A percentile compares a stretch with the other conserved stretches of the same genome.
phyloP scores from a whole-genome alignment of 1,284 basidiomycete species.

The Cystobasidiaceae sp. region DNA sequence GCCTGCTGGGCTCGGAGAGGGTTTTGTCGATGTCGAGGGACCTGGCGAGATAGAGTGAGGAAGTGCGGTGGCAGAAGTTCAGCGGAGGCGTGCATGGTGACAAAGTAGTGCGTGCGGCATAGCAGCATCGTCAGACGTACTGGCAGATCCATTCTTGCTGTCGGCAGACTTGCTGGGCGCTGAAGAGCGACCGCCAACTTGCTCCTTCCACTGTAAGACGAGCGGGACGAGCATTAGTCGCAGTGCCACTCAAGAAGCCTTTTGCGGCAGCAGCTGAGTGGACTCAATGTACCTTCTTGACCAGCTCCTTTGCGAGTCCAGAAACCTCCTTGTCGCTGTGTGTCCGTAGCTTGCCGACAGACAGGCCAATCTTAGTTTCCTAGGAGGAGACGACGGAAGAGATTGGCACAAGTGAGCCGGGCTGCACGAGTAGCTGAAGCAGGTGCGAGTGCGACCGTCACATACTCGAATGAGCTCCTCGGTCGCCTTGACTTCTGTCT shows the following conservation, averaged over 20 bases:
- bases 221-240: too few relatives aligned
- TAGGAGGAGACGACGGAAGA: slow-evolving; percentile 46
- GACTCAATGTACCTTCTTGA: slow-evolving; percentile 58
- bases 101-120: too few relatives aligned
- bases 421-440: not conserved
- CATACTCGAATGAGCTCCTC: slow-evolving; percentile 81
- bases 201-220: slow-evolving; percentile 66
- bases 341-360: slow-evolving; percentile 81
- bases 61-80: not conserved
- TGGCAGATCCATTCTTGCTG: slow-evolving; percentile 33
- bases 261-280: not conserved
- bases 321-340: slow-evolving; percentile 67
- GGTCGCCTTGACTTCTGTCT: slow-evolving; percentile 71
- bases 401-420: not conserved
- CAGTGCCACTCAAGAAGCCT: not conserved
- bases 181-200: slow-evolving; percentile 10
- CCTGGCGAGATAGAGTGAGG: too few relatives aligned
- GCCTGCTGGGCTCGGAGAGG: slow-evolving; percentile 17
- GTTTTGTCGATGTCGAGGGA: slow-evolving; percentile 17
- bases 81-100: not conserved
- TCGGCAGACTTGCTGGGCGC: slow-evolving; percentile 38
- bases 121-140: too few relatives aligned
- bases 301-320: slow-evolving; percentile 84
- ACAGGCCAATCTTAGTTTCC: slow-evolving; percentile 87
- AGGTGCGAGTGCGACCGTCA: slow-evolving; percentile 38